Base-by-base conservation (phyloP, 1,284 basidiomycete species). In the Apiotrichum laibachii region DNA sequence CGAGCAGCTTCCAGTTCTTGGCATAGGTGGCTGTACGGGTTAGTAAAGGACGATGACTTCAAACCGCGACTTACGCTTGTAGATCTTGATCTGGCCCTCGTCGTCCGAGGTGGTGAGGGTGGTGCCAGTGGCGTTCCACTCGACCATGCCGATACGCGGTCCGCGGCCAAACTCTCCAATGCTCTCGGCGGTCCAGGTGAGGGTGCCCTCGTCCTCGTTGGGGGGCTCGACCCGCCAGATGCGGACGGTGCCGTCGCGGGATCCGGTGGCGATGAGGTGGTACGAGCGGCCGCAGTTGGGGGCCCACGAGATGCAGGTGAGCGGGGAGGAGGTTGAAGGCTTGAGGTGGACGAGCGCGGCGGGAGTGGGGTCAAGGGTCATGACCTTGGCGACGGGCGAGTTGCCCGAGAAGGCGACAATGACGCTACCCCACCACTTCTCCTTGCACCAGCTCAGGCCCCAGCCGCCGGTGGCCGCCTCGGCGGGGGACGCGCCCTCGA, bases 371-470 rank as follows among this genome's bases (percentile, higher is more conserved):
- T 80, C 77, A 31, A 83, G 73, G 37, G 80, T 75, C 57, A 84
- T 68, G 56, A 82, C 77, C 76, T 92, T 90, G 49, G 95, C 81
- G 18, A 85, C 76, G 0, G 89, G 88, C 60, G 80, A 84, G 2
- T 84, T 82, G 1, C 92, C 92, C 53, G 84, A 84, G 2, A 85
- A 85, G 0, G 85, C 86, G 15, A 89, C 91, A 46, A 96, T 80
- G 26, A 94, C 73, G 70, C 92, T 89, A 1, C 93, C 92, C 91
- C 92, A 94, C 77, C 92, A 94, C 60, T 84, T 82, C 67, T 97
- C 93, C 70, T 90, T 90, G 76, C 92, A 96, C 92, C 92, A 97
- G 21, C 88, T 88, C 47, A 97, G 76, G 61, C 87, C 88, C 91
- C 92, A 96, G 0, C 90, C 93, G 11, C 92, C 92, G 60, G 90